Evolutionary conservation across 805 yeast genomes (phyloP).

Genomic region (Aciculoconidium aculeatum): DNA sequence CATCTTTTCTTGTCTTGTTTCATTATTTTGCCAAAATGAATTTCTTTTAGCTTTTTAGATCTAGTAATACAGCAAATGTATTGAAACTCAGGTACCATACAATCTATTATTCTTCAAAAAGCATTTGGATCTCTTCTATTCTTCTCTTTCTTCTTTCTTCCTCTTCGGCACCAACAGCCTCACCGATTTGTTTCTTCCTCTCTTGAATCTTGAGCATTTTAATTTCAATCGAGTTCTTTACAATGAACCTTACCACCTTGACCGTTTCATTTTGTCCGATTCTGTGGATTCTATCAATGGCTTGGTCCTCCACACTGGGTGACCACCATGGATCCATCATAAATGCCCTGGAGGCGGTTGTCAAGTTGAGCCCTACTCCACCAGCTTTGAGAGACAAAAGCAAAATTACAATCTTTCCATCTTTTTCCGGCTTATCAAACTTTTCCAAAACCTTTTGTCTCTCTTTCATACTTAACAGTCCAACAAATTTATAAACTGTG

Average conservation of each 20-base stretch:
- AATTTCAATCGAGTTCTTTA: conserved; percentile 79
- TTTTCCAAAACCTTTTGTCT: conserved; percentile 55
- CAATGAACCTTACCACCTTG: conserved; percentile 71
- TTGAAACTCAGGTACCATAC: neutral
- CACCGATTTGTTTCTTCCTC: conserved; percentile 74
- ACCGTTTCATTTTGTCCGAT: conserved; percentile 79
- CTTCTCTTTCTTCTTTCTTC: conserved; percentile 66
- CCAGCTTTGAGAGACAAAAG: conserved; percentile 84
- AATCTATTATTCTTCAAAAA: conserved; percentile 44
- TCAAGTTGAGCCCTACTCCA: conserved; percentile 87
- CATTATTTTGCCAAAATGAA: too few species aligned
- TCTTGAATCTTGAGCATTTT: conserved; percentile 86
- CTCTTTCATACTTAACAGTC: conserved; percentile 61
- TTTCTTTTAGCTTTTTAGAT: too few species aligned
- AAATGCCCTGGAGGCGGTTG: conserved; percentile 78
- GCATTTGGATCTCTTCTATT: conserved; percentile 65
- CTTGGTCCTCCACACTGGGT: conserved; percentile 85
- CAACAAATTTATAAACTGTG: conserved; percentile 70
- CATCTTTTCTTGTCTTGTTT: too few species aligned
- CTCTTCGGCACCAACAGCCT: conserved; percentile 68
- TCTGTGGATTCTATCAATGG: conserved; percentile 85
- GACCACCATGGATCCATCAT: conserved; percentile 99
- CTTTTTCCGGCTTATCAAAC: conserved; percentile 36
- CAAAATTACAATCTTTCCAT: conserved; percentile 42
- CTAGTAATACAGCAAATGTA: too few species aligned